phyloP scores from a whole-genome alignment of 345 rosid genomes.

The Ceriops decandra region DNA sequence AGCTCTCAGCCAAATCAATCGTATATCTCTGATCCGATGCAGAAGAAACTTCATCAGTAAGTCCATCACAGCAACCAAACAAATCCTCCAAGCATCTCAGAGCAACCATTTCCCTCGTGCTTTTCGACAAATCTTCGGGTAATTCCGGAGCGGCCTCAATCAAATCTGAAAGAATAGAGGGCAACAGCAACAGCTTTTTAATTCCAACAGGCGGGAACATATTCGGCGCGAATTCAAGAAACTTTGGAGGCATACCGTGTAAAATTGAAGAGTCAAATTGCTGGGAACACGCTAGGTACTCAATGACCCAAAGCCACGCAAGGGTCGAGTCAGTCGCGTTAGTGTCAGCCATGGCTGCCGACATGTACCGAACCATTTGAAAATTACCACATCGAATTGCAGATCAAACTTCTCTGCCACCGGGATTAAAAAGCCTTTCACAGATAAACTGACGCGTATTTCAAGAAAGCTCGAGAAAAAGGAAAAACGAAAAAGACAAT shows the following conservation, averaged over 20 bases:
- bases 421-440: no score
- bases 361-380: no score
- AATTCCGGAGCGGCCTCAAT: conserved; percentile 41
- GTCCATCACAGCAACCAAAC: conserved; percentile 20
- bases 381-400: no score
- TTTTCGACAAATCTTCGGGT: conserved; percentile 24
- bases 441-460: no score
- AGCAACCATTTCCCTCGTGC: conserved; percentile 48
- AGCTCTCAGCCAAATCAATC: conserved; percentile 37
- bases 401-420: no score
- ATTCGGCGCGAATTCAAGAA: background rate
- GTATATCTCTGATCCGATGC: conserved; percentile 13
- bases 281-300: conserved; percentile 41
- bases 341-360: conserved; percentile 11
- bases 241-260: conserved; percentile 29
- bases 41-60: conserved; percentile 15
- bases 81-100: conserved; percentile 59
- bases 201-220: background rate
- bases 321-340: conserved; percentile 18
- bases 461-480: no score
- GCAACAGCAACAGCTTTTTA: background rate
- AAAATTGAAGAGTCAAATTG: conserved; percentile 35
- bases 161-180: conserved; percentile 28
- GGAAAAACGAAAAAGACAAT: no score
- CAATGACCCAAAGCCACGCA: conserved; percentile 57